These are phyloP conservation scores for Coprinopsis sp. DNA, from an alignment of 768 basidiomycete genomes.

Conservation along the genomic window DNA sequence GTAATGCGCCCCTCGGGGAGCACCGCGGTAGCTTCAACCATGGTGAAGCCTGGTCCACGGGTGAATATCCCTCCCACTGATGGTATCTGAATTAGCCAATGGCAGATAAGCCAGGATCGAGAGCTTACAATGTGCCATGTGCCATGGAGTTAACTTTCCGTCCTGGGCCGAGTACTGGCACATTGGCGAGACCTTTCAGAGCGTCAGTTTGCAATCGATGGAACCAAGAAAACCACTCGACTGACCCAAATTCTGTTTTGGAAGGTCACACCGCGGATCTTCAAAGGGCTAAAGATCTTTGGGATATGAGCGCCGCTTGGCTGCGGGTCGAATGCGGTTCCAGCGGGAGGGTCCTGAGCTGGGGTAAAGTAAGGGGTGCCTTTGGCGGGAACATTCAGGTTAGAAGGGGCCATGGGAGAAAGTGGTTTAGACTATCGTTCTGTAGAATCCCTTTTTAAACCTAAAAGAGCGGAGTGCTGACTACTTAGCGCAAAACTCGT, in stretches of 20 bases:
- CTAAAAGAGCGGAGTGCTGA: too few species aligned
- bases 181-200: constrained; percentile 43
- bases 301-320: constrained; percentile 32
- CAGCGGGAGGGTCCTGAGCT: constrained; percentile 38
- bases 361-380: constrained; percentile 44
- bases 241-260: constrained; percentile 48
- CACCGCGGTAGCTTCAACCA: constrained; percentile 68
- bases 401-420: constrained; percentile 1
- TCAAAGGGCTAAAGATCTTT: constrained; percentile 49
- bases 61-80: constrained; percentile 50
- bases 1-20: constrained; percentile 58
- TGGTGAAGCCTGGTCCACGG: constrained; percentile 51
- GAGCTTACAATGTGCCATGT: constrained; percentile 54
- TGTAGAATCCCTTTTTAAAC: too few species aligned
- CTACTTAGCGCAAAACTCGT: too few species aligned
- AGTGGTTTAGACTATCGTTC: neutral
- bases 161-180: constrained; percentile 58
- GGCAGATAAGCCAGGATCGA: constrained; percentile 18
- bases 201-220: neutral
- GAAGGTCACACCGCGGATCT: constrained; percentile 47
- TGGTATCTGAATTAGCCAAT: neutral
- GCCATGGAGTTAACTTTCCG: constrained; percentile 52
- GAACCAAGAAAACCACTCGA: constrained; percentile 22
- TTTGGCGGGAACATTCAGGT: constrained; percentile 35
- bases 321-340: constrained; percentile 39